Evolutionary conservation across 306 rosid species (phyloP).

Genomic region (Dalbergia oliveri): DNA sequence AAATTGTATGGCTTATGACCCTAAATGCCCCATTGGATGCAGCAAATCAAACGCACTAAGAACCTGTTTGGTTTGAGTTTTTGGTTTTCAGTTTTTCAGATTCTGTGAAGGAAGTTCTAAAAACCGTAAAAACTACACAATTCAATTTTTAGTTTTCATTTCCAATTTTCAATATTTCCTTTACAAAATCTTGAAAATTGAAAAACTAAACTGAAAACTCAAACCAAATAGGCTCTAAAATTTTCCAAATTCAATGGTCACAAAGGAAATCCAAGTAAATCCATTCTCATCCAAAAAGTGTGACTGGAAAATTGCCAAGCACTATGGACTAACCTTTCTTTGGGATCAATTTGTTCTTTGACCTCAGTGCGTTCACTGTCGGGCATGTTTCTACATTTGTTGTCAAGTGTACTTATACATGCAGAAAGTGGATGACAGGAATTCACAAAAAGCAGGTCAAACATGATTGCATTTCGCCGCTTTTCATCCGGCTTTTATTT

Average conservation of each 20-base stretch:
- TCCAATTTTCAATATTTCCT: no score
- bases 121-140: no score
- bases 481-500: constrained; percentile 74
- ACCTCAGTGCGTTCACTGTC: constrained; percentile 72
- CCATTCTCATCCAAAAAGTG: constrained; percentile 1
- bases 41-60: no score
- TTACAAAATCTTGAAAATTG: no score
- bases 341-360: constrained; percentile 84
- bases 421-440: constrained; percentile 97
- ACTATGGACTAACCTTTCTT: constrained; percentile 66
- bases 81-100: no score
- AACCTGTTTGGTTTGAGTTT: no score
- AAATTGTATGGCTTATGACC: background rate
- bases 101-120: no score
- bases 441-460: constrained; percentile 88
- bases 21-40: constrained; percentile 6
- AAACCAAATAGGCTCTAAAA: background rate
- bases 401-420: constrained; percentile 91
- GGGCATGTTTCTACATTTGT: constrained; percentile 74
- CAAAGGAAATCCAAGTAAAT: constrained; percentile 18
- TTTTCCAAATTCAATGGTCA: background rate
- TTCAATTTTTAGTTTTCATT: no score
- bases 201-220: background rate
- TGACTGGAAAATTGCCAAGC: constrained; percentile 20
- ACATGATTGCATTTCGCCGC: constrained; percentile 80